These are phyloP conservation scores for Dunaliella primolecta DNA, from an alignment of 139 green algal genomes.

Conservation along the genomic window DNA sequence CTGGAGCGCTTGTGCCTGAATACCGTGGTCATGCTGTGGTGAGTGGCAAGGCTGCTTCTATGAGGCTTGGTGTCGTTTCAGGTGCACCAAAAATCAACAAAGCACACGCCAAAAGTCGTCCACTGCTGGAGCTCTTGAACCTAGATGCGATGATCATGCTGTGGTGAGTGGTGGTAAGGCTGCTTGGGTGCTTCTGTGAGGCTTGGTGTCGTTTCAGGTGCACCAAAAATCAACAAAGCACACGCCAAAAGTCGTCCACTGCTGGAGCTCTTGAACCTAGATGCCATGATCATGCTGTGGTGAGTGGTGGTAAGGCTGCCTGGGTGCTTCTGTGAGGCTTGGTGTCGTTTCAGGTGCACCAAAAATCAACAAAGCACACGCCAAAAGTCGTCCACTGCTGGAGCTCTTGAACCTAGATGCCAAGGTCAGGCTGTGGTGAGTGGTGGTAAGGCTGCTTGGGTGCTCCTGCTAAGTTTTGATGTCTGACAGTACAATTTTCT, in stretches of 20 bases:
- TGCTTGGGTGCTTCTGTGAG: too few species aligned
- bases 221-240: conserved; percentile 82
- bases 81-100: too few species aligned
- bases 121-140: conserved; percentile 65
- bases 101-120: conserved; percentile 53
- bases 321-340: too few species aligned
- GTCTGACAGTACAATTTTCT: too few species aligned
- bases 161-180: conserved; percentile 20
- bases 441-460: too few species aligned
- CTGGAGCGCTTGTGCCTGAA: conserved; percentile 72
- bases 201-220: too few species aligned
- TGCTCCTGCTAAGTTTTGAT: too few species aligned
- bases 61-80: too few species aligned
- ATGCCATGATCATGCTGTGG: conserved; percentile 83
- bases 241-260: conserved; percentile 57
- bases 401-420: conserved; percentile 74
- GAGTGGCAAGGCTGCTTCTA: not conserved
- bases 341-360: too few species aligned
- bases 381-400: conserved; percentile 63
- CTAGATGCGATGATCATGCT: conserved; percentile 87
- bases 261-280: conserved; percentile 67
- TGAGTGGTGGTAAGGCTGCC: not conserved
- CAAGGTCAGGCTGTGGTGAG: conserved; percentile 71
- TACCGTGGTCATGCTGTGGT: conserved; percentile 78
- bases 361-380: conserved; percentile 72